Evolutionary conservation across 75 land plant genomes (phyloP), one percentile per base, ranked within the genome.

Genomic region (Pseudotsuga menziesii): DNA sequence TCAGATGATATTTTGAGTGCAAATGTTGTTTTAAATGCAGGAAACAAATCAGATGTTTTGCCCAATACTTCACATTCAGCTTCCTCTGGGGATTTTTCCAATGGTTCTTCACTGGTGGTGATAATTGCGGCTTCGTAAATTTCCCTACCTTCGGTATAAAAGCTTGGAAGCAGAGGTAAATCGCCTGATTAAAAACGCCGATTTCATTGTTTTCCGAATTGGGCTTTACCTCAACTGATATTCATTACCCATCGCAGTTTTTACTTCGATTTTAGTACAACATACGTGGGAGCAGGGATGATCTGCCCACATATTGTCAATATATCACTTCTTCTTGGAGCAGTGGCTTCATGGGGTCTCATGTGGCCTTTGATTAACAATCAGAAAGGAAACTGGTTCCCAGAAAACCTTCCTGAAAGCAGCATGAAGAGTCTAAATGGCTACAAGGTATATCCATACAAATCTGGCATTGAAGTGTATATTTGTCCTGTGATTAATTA

Each of bases 61-160:
- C 88, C 64, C 91, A 90, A 75, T 91, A 72, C 67, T 93, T 95
- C 73, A 81, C 84, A 12, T 5, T 89, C 25, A 95, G 98, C 75
- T 95, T 95, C 79, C 14, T 91, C 6, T 95, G 94, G 89, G 81
- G 90, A 48, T 88, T 88, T 77, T 93, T 95, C 83, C 88, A 93
- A 72, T 95, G 98, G 98, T 91, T 95, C 78, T 93, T 83, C 79
- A 78, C 92, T n/a, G 97, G 94, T 8, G 91, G 91, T 76, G 85
- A 84, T 23, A 29, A 70, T 14, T 95, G 98, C 81, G 98, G 98
- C 9, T 95, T 95, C 58, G 72, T 64, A 15, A 82, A 90, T 54
- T 95, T 95, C 82, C 98, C 98, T 11, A 82, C 92, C 5, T 87
- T 95, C 72, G 98, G 98, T 26, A n/a, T 95, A 73, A 72, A 87